A percentile compares a stretch with the other conserved stretches of the same genome.
phyloP scores from a whole-genome alignment of 352 stramenopile genomes.

The Phytopythium cucurbitacearum region DNA sequence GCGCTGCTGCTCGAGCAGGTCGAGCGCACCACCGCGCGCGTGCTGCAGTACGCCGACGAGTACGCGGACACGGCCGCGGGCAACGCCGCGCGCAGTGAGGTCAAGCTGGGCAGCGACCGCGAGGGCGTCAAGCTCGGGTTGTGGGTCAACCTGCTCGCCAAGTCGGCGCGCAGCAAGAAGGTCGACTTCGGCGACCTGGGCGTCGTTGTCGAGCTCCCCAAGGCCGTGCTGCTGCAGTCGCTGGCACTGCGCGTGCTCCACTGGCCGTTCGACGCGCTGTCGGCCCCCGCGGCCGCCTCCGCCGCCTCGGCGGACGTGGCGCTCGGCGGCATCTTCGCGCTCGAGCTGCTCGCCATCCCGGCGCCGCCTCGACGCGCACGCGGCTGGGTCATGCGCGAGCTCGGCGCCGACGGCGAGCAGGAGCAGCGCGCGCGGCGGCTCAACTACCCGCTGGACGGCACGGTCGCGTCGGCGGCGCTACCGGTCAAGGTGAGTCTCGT shows the following conservation, averaged over 20 bases:
- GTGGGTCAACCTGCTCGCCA: slow-evolving; percentile 74
- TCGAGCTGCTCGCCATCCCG: slow-evolving; percentile 69
- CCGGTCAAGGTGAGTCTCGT: slow-evolving; percentile 60
- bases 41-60: slow-evolving; percentile 74
- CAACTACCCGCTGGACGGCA: slow-evolving; percentile 72
- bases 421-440: slow-evolving; percentile 61
- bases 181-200: slow-evolving; percentile 71
- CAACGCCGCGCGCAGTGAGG: slow-evolving; percentile 41
- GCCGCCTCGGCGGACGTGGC: slow-evolving; percentile 25
- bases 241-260: slow-evolving; percentile 58
- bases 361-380: slow-evolving; percentile 60
- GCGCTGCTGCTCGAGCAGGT: slow-evolving; percentile 59
- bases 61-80: slow-evolving; percentile 48
- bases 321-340: slow-evolving; percentile 54
- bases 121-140: slow-evolving; percentile 51
- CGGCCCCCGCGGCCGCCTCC: slow-evolving; percentile 6
- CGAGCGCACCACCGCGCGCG: slow-evolving; percentile 53
- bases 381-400: slow-evolving; percentile 75
- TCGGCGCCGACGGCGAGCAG: slow-evolving; percentile 16
- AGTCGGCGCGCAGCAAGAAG: slow-evolving; percentile 70
- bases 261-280: slow-evolving; percentile 57
- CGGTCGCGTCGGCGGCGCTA: slow-evolving; percentile 58
- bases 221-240: slow-evolving; percentile 75
- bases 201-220: slow-evolving; percentile 66
- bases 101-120: slow-evolving; percentile 52